Evolutionary conservation across 345 rosid species (phyloP).

Genomic region (Laguncularia racemosa): DNA sequence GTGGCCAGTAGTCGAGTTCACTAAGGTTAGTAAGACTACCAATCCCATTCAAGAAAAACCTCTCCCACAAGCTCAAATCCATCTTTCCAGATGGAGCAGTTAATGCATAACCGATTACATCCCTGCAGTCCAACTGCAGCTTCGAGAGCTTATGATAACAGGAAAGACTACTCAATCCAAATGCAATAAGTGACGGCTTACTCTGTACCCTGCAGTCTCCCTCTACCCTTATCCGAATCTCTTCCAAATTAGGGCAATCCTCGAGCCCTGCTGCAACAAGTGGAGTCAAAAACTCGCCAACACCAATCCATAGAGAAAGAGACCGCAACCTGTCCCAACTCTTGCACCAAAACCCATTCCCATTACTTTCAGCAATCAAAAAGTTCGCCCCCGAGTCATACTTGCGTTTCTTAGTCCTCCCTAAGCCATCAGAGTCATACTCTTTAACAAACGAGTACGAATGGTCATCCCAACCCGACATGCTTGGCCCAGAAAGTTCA

Average conservation of each 20-base stretch:
- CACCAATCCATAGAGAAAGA: slow-evolving; percentile 77
- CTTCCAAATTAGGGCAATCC: slow-evolving; percentile 78
- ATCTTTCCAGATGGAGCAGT: slow-evolving; percentile 81
- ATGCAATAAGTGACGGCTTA: slow-evolving; percentile 41
- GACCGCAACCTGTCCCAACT: slow-evolving; percentile 61
- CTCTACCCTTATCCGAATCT: slow-evolving; percentile 65
- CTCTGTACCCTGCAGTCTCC: slow-evolving; percentile 74
- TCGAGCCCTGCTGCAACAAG: slow-evolving; percentile 45
- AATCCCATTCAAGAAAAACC: slow-evolving; percentile 68
- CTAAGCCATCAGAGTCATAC: slow-evolving; percentile 14
- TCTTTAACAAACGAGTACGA: neutral
- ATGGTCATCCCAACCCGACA: neutral
- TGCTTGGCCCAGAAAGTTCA: slow-evolving; percentile 9
- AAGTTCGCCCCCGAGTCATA: slow-evolving; percentile 18
- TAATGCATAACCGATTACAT: slow-evolving; percentile 52
- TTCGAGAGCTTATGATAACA: slow-evolving; percentile 55
- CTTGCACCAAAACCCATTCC: slow-evolving; percentile 28
- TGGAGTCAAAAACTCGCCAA: slow-evolving; percentile 57
- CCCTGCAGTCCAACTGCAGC: slow-evolving; percentile 75
- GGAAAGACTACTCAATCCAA: slow-evolving; percentile 60
- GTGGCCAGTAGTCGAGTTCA: slow-evolving; percentile 89
- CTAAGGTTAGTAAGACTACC: slow-evolving; percentile 38
- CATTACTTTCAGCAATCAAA: slow-evolving; percentile 14
- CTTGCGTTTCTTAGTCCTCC: slow-evolving; percentile 41
- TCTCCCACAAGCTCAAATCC: slow-evolving; percentile 91